Evolutionary conservation across 805 yeast species (phyloP), one percentile per base, ranked within the genome.

Genomic region (Yarrowia keelungensis): DNA sequence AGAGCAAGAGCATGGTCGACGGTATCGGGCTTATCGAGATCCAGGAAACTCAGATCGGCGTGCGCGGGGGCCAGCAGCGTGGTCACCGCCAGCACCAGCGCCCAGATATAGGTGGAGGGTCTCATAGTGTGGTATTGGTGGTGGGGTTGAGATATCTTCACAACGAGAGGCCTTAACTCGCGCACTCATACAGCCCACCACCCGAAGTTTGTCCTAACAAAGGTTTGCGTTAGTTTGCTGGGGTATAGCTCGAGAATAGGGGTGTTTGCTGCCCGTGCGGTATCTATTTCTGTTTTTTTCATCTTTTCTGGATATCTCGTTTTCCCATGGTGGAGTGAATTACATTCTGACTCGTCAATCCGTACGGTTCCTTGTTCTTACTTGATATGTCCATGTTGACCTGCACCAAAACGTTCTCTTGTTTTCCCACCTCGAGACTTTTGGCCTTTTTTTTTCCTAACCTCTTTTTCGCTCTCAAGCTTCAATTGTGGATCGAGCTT

Each of bases 1-100:
- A 86, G 77, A 7, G 82, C 79, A 4, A 86, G 81, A 9, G 86
- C 91, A 42, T 80, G 76, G 70, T 81, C 77, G 66, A 90, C 82
- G 45, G 86, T 85, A 32, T 81, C 78, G 51, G 69, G 69, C 67
- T 68, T 49, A 49, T 43, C 75, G 71, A 81, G 79, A 72, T 81
- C 80, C 49, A 83, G 39, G 39, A 62, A 62, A 11, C 47, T 38
- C 32, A 62, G 47, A 53, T 62, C 67, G 49, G 36, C 58, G 42
- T 12, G 69, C 38, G n/a, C 67, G 38, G 67, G 56, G 16, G 67
- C 36, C n/a, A 62, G 39, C 45, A 62, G 47, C 39, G 56, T 49
- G 38, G 46, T 22, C 26, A 47, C 38, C 41, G 47, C 67, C 67
- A 62, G 56, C 26, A 49, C 67, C 56, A 43, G 51, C 41, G 65